A percentile compares a stretch with the other conserved stretches of the same genome.
These are phyloP conservation scores for Dendrocalamus latiflorus DNA, from an alignment of 202 grass and related monocot species.

Conservation along the genomic window DNA sequence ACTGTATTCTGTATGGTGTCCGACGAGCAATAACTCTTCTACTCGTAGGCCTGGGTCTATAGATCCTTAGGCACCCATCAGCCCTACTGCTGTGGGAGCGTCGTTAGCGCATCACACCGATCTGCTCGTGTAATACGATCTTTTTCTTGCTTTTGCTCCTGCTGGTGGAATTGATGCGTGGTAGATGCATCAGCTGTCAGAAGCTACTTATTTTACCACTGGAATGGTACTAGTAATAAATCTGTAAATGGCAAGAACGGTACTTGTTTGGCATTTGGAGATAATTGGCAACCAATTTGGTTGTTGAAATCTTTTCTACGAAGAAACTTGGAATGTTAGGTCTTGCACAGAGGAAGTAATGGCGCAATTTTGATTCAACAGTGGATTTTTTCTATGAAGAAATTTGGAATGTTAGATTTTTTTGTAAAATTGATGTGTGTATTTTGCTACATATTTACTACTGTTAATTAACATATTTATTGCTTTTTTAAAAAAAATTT, in stretches of 20 bases:
- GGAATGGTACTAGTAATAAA: neutral
- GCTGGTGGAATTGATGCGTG: slow-evolving; percentile 8
- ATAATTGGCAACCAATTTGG: neutral
- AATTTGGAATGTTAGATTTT: neutral
- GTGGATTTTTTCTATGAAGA: neutral
- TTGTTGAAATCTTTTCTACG: too few species aligned
- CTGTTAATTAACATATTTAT: too few species aligned
- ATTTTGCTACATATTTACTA: too few species aligned
- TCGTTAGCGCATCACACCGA: slow-evolving; percentile 15
- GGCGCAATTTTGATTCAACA: neutral
- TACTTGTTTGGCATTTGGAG: neutral
- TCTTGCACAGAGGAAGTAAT: neutral
- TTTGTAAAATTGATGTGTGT: too few species aligned
- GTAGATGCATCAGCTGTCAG: neutral
- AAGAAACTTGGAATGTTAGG: too few species aligned
- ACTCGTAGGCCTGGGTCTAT: slow-evolving; percentile 29
- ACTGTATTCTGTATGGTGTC: neutral
- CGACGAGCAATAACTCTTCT: neutral
- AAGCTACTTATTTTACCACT: neutral
- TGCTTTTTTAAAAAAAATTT: too few species aligned
- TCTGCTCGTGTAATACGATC: slow-evolving; percentile 42
- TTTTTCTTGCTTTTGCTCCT: slow-evolving; percentile 24
- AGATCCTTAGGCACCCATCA: neutral
- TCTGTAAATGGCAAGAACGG: neutral
- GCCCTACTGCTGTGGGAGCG: neutral